Evolutionary conservation across 2,329 filamentous ascomycete species (phyloP), one percentile per base, ranked within the genome.

Genomic region (Fusarium sp.): DNA sequence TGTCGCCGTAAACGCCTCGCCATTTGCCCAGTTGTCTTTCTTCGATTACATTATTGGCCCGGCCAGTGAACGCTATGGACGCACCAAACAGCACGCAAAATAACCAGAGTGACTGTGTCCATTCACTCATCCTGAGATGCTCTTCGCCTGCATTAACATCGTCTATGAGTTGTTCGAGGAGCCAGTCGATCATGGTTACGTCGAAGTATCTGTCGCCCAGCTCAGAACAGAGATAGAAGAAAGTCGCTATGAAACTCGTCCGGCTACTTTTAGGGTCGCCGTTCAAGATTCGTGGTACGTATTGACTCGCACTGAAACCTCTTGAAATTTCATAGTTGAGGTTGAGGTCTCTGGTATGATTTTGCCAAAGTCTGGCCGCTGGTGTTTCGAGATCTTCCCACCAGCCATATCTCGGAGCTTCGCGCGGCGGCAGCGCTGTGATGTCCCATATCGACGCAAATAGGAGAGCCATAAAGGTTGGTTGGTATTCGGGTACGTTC

Each of bases 71-170:
- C 45, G 82, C 82, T 47, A 82, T 80, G 39, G 83, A 83, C 14
- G 83, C 83, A 45, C 83, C 83, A 63, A 85, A 84, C 76, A 85
- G 80, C 47, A 84, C 81, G 27, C 83, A 83, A 82, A 84, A 85
- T 38, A 85, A 80, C 83, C 84, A 85, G 35, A 84, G 75, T 54
- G 82, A 80, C 63, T 80, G 81, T 61, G 80, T 83, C 76, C 84
- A 85, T 22, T 79, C 77, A n/a, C 81, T 84, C 59, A 79, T 79
- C 55, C 80, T 78, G 76, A 85, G 82, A 44, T 79, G 78, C 33
- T 74, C 74, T 70, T 85, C 83, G 14, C 82, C 83, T 35, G 80
- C 78, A 54, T 80, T 82, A 42, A 84, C 81, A 61, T 85, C 84
- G 54, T 82, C 82, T 18, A 84, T 80, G 50, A 85, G 78, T 64